Percentiles rank a stretch among this genome's conserved stretches.
Conservation (phyloP, 495 filamentous ascomycete genomes). For the Tuber microsphaerosporum region DNA sequence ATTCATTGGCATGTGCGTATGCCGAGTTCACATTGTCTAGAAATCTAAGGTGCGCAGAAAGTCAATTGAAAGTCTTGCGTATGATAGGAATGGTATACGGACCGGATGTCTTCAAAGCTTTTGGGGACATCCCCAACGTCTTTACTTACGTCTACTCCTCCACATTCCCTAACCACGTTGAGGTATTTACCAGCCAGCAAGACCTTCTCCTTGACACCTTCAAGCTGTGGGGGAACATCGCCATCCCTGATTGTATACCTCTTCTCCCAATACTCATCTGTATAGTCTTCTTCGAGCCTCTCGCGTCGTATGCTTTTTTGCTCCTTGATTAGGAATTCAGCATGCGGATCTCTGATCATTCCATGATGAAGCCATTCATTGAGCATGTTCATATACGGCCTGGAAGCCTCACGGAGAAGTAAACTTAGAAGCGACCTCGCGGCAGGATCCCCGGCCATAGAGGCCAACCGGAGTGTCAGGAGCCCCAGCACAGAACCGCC, state of each 20-base stretch:
- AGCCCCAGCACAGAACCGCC: constrained; percentile 82
- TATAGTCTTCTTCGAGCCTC: constrained; percentile 88
- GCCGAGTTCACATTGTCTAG: constrained; percentile 91
- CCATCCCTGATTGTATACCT: constrained; percentile 87
- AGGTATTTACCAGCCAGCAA: constrained; percentile 93
- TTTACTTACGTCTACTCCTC: constrained; percentile 89
- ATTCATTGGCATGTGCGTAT: constrained; percentile 91
- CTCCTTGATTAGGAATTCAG: constrained; percentile 89
- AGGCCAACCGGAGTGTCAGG: constrained; percentile 71
- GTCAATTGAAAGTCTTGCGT: not conserved
- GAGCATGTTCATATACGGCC: constrained; percentile 95
- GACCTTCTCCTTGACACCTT: constrained; percentile 86
- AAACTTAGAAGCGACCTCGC: constrained; percentile 71
- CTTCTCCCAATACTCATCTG: constrained; percentile 98
- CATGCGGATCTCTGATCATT: constrained; percentile 87
- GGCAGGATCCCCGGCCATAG: constrained; percentile 87
- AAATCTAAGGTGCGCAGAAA: constrained; percentile 49
- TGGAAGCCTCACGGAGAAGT: constrained; percentile 76
- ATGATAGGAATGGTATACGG: not conserved
- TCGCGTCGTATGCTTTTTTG: constrained; percentile 91
- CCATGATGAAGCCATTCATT: constrained; percentile 98
- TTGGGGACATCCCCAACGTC: constrained; percentile 78
- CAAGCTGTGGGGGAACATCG: constrained; percentile 86
- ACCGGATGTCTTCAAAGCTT: constrained; percentile 71
- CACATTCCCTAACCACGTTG: constrained; percentile 94